Base-by-base conservation (phyloP, 2,329 filamentous ascomycete species). In the Botryotinia convoluta region DNA sequence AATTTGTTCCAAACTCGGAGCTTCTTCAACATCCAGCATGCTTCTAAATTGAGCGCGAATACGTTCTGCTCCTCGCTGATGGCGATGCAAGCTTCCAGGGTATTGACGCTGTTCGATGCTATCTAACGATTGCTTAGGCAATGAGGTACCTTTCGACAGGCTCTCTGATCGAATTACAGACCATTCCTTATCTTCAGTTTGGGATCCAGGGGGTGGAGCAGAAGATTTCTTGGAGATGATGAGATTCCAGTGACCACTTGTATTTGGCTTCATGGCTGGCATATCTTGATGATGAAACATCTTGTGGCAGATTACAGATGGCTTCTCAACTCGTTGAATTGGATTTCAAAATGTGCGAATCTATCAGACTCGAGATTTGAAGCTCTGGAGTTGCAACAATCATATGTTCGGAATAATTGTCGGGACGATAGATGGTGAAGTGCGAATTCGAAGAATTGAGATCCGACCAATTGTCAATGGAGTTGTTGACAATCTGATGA, bases 1-100 rank as follows among this genome's bases (percentile, higher is more conserved):
- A 57, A 81, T 76, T 14, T 77, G 74, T 8, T 74, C 69, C 20
- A 80, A 71, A 71, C 59, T 85, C 20, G 86, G 86, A 3, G 84
- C 83, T 42, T 84, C 83, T 62, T 87, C 86, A 29, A 88, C 81
- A 63, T 87, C 84, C 32, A 88, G 82, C 87, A 89, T 87, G 79
- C 86, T 89, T 74, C 85, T 84, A 76, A 84, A 87, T 82, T 82
- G 57, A 78, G 79, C 72, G 81, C 64, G 45, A 39, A 77, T 39
- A 78, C 74, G 61, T 78, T 65, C 78, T 71, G 75, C 74, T 42
- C 75, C 74, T 44, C 74, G 73, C 39, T 76, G 75, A 32, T 77
- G 74, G n/a, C 75, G 78, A 75, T 77, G 76, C 10, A 77, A 70
- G 61, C 77, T 79, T 73, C 77, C 76, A 62, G 77, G 76, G 54